Conservation (phyloP, 768 basidiomycete species). For the Boletus tomentosulus region DNA sequence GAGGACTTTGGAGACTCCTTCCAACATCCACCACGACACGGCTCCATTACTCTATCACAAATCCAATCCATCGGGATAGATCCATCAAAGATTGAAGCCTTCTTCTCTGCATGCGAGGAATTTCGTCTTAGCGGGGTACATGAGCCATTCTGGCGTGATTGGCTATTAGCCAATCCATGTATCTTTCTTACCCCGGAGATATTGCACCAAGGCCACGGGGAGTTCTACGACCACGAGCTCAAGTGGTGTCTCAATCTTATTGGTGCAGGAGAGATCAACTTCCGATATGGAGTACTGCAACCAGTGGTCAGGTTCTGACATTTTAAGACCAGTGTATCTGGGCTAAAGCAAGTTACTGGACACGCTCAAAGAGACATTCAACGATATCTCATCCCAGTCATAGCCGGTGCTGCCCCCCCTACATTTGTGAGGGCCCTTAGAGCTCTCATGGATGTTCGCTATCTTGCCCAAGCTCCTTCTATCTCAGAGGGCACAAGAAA, state of each 20-base stretch:
- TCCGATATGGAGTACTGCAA: conserved; percentile 1
- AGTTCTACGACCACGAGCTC: no score
- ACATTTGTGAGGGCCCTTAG: conserved; percentile 32
- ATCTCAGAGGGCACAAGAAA: conserved; percentile 19
- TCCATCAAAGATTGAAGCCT: no score
- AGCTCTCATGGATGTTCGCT: conserved; percentile 37
- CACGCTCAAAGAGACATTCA: conserved; percentile 37
- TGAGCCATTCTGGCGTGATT: no score
- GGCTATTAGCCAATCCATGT: no score
- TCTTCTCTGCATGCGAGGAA: no score
- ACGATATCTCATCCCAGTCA: conserved; percentile 31
- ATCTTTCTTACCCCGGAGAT: no score
- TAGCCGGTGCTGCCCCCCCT: conserved; percentile 30
- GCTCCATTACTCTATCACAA: conserved; percentile 37
- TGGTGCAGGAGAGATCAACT: conserved; percentile 4
- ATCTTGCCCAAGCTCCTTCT: conserved; percentile 29
- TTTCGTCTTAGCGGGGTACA: background rate
- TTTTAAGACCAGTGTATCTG: conserved; percentile 36
- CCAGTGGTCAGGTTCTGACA: conserved; percentile 30
- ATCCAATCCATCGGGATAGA: conserved; percentile 14
- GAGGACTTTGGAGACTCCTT: conserved; percentile 28
- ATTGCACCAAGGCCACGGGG: no score
- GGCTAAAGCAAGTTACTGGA: conserved; percentile 40
- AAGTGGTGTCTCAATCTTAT: no score
- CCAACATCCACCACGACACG: conserved; percentile 35